Evolutionary conservation across 2,329 filamentous ascomycete genomes (phyloP).

Genomic region (Pseudogymnoascus sp.): DNA sequence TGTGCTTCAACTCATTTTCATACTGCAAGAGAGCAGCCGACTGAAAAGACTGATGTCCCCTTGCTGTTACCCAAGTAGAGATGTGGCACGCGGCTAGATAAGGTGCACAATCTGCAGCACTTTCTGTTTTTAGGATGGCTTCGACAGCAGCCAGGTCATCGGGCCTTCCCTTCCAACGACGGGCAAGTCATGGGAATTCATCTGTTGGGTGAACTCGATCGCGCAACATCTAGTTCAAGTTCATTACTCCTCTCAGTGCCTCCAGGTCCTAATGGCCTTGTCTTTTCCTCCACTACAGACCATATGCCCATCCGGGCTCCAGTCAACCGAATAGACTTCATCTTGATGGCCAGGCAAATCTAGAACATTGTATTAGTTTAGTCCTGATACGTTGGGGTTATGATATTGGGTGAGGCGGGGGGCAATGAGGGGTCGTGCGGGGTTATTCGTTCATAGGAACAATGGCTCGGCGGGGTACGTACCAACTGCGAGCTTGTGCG

Average conservation of each 20-base stretch:
- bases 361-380: conserved; percentile 28
- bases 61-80: neutral
- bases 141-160: neutral
- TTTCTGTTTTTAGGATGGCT: conserved; percentile 8
- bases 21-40: neutral
- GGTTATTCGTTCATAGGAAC: neutral
- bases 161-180: neutral
- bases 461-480: conserved; percentile 14
- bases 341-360: conserved; percentile 88
- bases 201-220: neutral
- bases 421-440: conserved; percentile 6
- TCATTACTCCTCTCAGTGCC: conserved; percentile 39
- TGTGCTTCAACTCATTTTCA: neutral
- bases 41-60: neutral
- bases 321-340: conserved; percentile 90
- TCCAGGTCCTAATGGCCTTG: conserved; percentile 65
- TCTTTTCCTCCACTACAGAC: conserved; percentile 92
- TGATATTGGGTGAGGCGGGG: conserved; percentile 3
- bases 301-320: conserved; percentile 82
- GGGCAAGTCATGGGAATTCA: neutral
- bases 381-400: neutral
- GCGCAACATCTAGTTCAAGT: neutral
- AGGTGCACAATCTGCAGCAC: conserved; percentile 4
- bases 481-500: conserved; percentile 63
- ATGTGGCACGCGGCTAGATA: neutral